phyloP scores from a whole-genome alignment of 306 rosid genomes.

The Pyrus bretschneideri region DNA sequence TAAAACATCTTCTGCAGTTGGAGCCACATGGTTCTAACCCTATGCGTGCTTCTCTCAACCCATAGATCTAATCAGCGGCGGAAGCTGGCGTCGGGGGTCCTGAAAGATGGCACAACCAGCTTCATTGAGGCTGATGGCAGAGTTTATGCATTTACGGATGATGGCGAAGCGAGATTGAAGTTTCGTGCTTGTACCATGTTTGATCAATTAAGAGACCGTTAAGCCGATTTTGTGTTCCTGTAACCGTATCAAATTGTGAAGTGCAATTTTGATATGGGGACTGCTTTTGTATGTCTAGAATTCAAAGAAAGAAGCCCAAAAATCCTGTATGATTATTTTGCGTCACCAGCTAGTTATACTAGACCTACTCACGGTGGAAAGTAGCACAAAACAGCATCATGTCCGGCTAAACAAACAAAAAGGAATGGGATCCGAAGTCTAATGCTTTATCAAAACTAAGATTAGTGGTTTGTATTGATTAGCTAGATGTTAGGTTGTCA shows the following conservation, averaged over 20 bases:
- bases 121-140: neutral
- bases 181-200: neutral
- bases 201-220: neutral
- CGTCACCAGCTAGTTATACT: neutral
- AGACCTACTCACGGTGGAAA: neutral
- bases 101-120: neutral
- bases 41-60: neutral
- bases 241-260: neutral
- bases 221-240: neutral
- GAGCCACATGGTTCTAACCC: neutral
- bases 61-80: neutral
- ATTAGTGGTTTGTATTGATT: too few species aligned
- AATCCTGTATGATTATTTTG: neutral
- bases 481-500: too few species aligned
- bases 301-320: too few species aligned
- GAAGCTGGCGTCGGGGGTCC: neutral
- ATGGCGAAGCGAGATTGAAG: neutral
- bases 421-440: neutral
- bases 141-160: neutral
- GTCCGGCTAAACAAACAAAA: neutral
- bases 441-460: neutral
- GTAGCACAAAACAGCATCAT: neutral
- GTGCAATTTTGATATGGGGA: neutral
- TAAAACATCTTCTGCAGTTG: neutral
- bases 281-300: neutral